Percentiles rank a stretch among this genome's conserved stretches.
phyloP scores from a whole-genome alignment of 202 grass and related monocot species.

The Schoenoplectus triqueter region DNA sequence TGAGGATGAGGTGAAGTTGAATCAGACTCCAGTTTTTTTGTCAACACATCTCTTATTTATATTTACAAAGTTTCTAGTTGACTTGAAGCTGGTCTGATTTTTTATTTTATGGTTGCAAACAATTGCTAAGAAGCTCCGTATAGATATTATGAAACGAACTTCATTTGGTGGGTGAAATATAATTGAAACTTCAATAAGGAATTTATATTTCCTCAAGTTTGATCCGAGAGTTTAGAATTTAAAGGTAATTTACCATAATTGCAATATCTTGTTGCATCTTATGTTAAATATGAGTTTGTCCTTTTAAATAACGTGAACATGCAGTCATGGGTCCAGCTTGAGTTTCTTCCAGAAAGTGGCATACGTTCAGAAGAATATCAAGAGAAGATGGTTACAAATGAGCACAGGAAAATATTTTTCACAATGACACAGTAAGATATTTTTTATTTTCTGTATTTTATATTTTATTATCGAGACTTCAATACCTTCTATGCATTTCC shows the following conservation, averaged over 20 bases:
- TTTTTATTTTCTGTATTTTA: background rate
- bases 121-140: background rate
- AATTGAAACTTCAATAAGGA: constrained; percentile 18
- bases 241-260: background rate
- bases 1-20: constrained; percentile 30
- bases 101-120: background rate
- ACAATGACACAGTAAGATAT: constrained; percentile 36
- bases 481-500: constrained; percentile 7
- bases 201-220: background rate
- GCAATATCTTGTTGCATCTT: background rate
- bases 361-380: constrained; percentile 20
- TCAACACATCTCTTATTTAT: constrained; percentile 11
- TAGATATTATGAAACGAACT: background rate
- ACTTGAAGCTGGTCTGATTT: background rate
- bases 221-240: background rate
- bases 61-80: background rate
- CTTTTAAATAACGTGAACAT: constrained; percentile 10
- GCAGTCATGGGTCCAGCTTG: constrained; percentile 34
- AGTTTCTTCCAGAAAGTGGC: constrained; percentile 32
- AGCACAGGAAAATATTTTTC: constrained; percentile 17
- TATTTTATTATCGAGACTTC: constrained; percentile 10
- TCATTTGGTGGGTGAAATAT: background rate
- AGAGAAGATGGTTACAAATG: constrained; percentile 31
- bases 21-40: constrained; percentile 26
- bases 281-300: constrained; percentile 1